phyloP scores from a whole-genome alignment of 257 asterid genomes.

The Solanum virginianum region DNA sequence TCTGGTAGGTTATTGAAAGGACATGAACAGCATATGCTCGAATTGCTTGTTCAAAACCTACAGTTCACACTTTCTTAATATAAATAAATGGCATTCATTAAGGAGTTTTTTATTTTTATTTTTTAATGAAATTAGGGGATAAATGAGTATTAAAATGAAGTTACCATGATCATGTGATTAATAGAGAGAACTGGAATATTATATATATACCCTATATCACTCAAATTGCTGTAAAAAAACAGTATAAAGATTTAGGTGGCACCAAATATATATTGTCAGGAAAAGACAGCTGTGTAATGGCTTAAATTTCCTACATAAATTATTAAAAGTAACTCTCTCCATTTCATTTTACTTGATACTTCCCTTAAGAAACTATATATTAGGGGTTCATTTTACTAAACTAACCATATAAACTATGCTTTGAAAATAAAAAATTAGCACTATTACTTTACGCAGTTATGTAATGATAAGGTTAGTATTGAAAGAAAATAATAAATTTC shows the following conservation, averaged over 20 bases:
- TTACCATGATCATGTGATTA: neutral
- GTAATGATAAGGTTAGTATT: neutral
- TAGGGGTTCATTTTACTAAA: neutral
- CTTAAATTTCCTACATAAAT: neutral
- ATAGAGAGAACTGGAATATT: neutral
- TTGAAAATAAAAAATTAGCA: neutral
- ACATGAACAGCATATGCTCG: constrained; percentile 73
- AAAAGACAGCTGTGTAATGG: neutral
- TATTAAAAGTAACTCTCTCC: neutral
- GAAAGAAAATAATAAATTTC: neutral
- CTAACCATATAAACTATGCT: neutral
- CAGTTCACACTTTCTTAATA: neutral
- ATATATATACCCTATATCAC: neutral
- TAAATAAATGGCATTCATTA: neutral
- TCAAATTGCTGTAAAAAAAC: neutral
- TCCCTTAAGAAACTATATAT: neutral
- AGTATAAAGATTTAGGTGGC: neutral
- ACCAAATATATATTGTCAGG: neutral
- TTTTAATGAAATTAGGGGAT: neutral
- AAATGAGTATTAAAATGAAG: neutral
- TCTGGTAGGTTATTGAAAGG: constrained; percentile 70
- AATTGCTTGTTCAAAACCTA: constrained; percentile 91
- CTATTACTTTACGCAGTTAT: neutral
- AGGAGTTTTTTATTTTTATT: no score
- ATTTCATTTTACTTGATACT: neutral